Conservation (phyloP, 2,329 filamentous ascomycete species). For the Trematosphaeria pertusa region DNA sequence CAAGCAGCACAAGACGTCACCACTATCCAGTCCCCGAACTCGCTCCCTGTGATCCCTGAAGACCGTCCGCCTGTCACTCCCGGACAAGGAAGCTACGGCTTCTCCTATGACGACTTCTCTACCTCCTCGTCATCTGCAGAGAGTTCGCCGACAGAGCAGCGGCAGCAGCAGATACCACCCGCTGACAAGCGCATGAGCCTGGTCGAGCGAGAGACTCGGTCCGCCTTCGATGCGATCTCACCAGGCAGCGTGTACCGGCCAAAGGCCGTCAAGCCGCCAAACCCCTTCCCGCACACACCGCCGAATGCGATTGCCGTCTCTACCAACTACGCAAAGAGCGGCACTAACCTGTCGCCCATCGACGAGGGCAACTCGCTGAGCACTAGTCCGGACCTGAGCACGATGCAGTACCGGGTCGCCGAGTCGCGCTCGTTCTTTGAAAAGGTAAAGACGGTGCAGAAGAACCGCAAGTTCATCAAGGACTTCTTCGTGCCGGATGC, state of each 20-base stretch:
- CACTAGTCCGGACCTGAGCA: background rate
- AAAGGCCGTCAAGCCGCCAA: background rate
- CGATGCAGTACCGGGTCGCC: background rate
- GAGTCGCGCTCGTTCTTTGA: background rate
- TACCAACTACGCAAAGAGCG: background rate
- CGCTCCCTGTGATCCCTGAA: no score
- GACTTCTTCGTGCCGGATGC: background rate
- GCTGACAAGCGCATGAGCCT: background rate
- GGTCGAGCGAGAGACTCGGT: no score
- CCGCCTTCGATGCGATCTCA: no score
- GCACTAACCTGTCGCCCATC: background rate
- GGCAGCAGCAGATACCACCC: background rate
- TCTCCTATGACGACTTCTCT: no score
- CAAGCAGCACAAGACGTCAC: no score
- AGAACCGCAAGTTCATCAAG: background rate
- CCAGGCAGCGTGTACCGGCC: background rate
- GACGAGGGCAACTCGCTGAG: background rate
- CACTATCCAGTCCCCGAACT: no score
- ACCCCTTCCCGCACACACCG: background rate
- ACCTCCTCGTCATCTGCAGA: no score
- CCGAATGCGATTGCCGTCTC: background rate
- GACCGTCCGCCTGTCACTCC: no score
- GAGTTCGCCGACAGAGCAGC: background rate
- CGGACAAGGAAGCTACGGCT: no score
- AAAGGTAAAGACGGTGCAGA: background rate